These are phyloP conservation scores for Lichtheimia ramosa DNA, from an alignment of 371 early-diverging fungal species.

Conservation along the genomic window DNA sequence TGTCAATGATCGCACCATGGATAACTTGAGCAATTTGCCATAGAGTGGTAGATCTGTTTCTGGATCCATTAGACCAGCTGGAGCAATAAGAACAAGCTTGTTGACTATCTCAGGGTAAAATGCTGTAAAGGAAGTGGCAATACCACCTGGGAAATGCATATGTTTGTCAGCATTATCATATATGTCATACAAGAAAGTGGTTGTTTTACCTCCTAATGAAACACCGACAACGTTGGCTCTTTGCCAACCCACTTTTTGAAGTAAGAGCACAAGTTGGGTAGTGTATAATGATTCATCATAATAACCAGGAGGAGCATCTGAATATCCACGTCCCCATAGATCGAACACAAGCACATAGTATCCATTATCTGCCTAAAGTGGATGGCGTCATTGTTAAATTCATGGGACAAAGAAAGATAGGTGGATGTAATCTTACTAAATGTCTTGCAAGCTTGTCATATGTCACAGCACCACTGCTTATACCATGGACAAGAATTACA, in stretches of 20 bases:
- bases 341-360: slow-evolving; percentile 55
- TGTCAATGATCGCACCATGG: slow-evolving; percentile 8
- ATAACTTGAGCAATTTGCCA: slow-evolving; percentile 25
- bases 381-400: no score
- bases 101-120: slow-evolving; percentile 52
- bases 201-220: slow-evolving; percentile 46
- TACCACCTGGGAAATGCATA: slow-evolving; percentile 26
- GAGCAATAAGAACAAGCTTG: slow-evolving; percentile 51
- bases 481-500: slow-evolving; percentile 62
- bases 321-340: slow-evolving; percentile 57
- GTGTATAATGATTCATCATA: slow-evolving; percentile 51
- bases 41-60: slow-evolving; percentile 27
- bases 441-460: slow-evolving; percentile 31
- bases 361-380: slow-evolving; percentile 37
- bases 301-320: slow-evolving; percentile 42
- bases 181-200: not conserved
- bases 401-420: no score
- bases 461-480: slow-evolving; percentile 34
- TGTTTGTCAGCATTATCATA: not conserved
- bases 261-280: slow-evolving; percentile 44
- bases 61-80: slow-evolving; percentile 49
- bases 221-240: slow-evolving; percentile 44
- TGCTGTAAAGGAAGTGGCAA: slow-evolving; percentile 53
- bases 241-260: slow-evolving; percentile 60
- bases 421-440: slow-evolving; percentile 16